A percentile compares a stretch with the other conserved stretches of the same genome.
Evolutionary conservation across 75 land plant species (phyloP).

Genomic region (Sequoia sempervirens): DNA sequence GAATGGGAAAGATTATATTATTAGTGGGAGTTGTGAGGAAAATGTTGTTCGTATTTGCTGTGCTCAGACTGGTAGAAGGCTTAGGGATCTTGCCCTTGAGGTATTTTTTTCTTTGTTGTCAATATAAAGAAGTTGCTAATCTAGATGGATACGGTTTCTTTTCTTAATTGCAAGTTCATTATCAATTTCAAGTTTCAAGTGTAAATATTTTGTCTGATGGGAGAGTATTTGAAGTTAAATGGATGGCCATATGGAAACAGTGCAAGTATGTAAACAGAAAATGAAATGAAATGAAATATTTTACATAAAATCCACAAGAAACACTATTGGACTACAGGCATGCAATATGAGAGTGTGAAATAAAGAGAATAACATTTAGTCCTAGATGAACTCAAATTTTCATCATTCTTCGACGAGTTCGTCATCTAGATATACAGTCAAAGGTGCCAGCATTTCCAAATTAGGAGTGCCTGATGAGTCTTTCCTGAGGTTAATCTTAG

Average conservation of each 20-base stretch:
- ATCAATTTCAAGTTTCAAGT: background rate
- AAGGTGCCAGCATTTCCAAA: too few relatives aligned
- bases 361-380: background rate
- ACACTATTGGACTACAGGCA: background rate
- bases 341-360: background rate
- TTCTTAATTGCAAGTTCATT: background rate
- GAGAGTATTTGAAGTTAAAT: background rate
- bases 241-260: background rate
- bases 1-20: conserved; percentile 83
- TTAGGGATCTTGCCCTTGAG: conserved; percentile 73
- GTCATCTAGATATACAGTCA: too few relatives aligned
- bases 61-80: conserved; percentile 82
- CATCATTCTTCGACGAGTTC: background rate
- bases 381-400: background rate
- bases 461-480: too few relatives aligned
- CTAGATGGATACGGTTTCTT: background rate
- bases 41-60: conserved; percentile 74
- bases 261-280: too few relatives aligned
- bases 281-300: too few relatives aligned
- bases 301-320: background rate
- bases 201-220: background rate
- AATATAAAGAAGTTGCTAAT: background rate
- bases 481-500: too few relatives aligned
- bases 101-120: conserved; percentile 18
- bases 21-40: conserved; percentile 91